These are phyloP conservation scores for Saturnispora ahearnii DNA, from an alignment of 805 yeast species.

Conservation along the genomic window DNA sequence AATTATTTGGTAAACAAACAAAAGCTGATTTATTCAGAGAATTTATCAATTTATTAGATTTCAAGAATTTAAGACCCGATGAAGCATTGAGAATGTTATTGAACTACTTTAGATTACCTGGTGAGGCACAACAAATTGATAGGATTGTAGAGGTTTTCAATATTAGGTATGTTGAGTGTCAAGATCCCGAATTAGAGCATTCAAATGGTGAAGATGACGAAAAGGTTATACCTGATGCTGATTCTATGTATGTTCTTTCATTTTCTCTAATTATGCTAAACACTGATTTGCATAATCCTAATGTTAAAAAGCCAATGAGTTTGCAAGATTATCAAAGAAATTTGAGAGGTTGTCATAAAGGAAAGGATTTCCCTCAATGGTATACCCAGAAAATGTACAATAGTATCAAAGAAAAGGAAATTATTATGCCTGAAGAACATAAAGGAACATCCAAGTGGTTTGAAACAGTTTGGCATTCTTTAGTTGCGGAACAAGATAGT, in stretches of 20 bases:
- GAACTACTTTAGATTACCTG: conserved; percentile 84
- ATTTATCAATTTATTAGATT: conserved; percentile 68
- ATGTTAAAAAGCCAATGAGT: conserved; percentile 86
- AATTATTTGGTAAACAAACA: conserved; percentile 67
- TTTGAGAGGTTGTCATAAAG: conserved; percentile 68
- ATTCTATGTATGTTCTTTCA: conserved; percentile 81
- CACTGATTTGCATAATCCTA: conserved; percentile 90
- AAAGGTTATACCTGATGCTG: conserved; percentile 65
- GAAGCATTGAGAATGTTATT: conserved; percentile 81
- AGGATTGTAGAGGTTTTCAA: conserved; percentile 84
- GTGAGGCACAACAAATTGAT: conserved; percentile 96
- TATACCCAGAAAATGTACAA: conserved; percentile 72
- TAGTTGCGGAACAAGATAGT: conserved; percentile 42
- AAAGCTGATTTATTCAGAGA: conserved; percentile 49
- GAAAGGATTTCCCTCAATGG: conserved; percentile 75
- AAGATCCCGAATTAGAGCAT: conserved; percentile 26
- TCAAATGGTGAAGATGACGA: conserved; percentile 20
- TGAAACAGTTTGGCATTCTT: conserved; percentile 74
- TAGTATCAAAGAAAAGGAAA: conserved; percentile 77
- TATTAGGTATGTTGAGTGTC: conserved; percentile 63
- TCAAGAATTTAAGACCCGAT: conserved; percentile 73
- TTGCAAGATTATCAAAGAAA: conserved; percentile 73
- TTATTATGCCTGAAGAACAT: conserved; percentile 96
- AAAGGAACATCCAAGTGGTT: conserved; percentile 89
- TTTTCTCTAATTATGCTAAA: conserved; percentile 91